phyloP scores from a whole-genome alignment of 2,329 filamentous ascomycete species.

The Cladosporium sp. region DNA sequence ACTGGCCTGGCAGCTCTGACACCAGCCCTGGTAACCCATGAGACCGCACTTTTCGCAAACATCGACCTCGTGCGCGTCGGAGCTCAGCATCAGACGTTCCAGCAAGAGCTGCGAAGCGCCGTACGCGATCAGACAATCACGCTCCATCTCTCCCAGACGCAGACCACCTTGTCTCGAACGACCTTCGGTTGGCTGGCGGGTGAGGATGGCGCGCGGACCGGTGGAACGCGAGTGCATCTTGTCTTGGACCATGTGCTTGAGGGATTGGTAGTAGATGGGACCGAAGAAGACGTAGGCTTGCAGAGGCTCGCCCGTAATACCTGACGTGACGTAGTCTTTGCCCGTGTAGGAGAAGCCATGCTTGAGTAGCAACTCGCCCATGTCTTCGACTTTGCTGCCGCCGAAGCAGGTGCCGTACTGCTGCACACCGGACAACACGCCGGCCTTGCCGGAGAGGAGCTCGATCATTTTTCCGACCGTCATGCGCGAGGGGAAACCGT shows the following conservation, averaged over 20 bases:
- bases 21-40: slow-evolving; percentile 94
- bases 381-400: slow-evolving; percentile 79
- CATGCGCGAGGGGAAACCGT: slow-evolving; percentile 99
- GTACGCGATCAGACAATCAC: slow-evolving; percentile 96
- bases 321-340: slow-evolving; percentile 93
- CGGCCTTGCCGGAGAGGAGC: slow-evolving; percentile 88
- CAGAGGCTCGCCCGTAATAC: slow-evolving; percentile 88
- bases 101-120: slow-evolving; percentile 87
- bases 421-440: slow-evolving; percentile 75
- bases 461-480: slow-evolving; percentile 98
- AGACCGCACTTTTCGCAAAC: slow-evolving; percentile 91
- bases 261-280: slow-evolving; percentile 97
- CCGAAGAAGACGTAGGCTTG: slow-evolving; percentile 98
- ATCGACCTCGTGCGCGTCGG: slow-evolving; percentile 84
- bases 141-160: slow-evolving; percentile 95
- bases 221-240: slow-evolving; percentile 97
- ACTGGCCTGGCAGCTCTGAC: slow-evolving; percentile 83
- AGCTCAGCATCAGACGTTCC: slow-evolving; percentile 90
- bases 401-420: slow-evolving; percentile 89
- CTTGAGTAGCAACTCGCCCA: slow-evolving; percentile 77
- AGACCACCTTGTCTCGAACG: slow-evolving; percentile 87
- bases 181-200: slow-evolving; percentile 93
- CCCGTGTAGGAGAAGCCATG: slow-evolving; percentile 95
- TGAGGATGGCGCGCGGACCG: slow-evolving; percentile 85
- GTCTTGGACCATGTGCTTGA: slow-evolving; percentile 99